Conservation (phyloP, 331 rosid species). For the Cydonia oblonga region DNA sequence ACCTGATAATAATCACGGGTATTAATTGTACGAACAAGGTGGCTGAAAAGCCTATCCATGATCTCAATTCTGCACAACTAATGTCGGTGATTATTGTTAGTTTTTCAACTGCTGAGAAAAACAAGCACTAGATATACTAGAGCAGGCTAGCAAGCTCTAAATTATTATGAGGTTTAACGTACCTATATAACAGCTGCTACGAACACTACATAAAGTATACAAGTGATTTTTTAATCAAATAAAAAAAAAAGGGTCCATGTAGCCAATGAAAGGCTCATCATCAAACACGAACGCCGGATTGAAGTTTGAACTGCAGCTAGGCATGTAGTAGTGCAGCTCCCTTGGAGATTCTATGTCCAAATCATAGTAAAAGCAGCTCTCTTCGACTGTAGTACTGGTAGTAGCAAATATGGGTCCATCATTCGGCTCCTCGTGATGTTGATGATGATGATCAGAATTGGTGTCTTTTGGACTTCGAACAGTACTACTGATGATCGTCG, state of each 20-base stretch:
- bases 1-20: not conserved
- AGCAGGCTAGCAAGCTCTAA: not conserved
- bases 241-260: slow-evolving; percentile 25
- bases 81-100: not conserved
- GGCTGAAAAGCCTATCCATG: not conserved
- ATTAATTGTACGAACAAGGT: not conserved
- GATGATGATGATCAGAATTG: not conserved
- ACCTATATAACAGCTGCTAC: not conserved
- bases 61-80: not conserved
- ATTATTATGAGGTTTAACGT: not conserved
- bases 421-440: not conserved
- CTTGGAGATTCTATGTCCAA: slow-evolving; percentile 14
- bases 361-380: not conserved
- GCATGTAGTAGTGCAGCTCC: not conserved
- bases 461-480: not conserved
- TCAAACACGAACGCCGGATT: slow-evolving; percentile 21
- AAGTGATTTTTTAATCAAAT: slow-evolving; percentile 6
- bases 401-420: not conserved
- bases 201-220: not conserved
- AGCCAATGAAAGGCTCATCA: slow-evolving; percentile 29
- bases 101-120: not conserved
- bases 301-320: not conserved
- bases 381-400: not conserved
- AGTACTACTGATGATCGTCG: not conserved
- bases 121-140: not conserved